Evolutionary conservation across 129 eudicot species (phyloP).

Genomic region (Saposhnikovia divaricata): DNA sequence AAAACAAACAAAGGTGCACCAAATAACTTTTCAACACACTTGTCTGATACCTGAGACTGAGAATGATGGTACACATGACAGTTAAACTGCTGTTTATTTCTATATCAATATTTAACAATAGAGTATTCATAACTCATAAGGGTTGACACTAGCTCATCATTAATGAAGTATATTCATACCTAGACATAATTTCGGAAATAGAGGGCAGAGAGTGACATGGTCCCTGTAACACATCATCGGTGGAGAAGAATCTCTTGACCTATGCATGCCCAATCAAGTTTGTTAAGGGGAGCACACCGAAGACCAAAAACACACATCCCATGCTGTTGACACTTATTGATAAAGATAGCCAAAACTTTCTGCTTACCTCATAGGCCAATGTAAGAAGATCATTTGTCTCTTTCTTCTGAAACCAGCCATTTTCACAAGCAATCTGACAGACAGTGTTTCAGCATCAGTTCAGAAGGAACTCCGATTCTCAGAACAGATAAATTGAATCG

Average conservation of each 20-base stretch:
- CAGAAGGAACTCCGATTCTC: background rate
- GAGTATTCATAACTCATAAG: background rate
- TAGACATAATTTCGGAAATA: slow-evolving; percentile 2
- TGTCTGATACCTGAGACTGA: background rate
- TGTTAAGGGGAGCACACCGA: background rate
- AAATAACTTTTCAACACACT: background rate
- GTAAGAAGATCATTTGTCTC: slow-evolving; percentile 11
- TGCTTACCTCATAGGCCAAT: slow-evolving; percentile 12
- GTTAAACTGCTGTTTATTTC: background rate
- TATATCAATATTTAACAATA: background rate
- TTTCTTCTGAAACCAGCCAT: slow-evolving; percentile 14
- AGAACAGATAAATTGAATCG: background rate
- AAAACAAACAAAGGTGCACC: background rate
- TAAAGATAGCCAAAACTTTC: background rate
- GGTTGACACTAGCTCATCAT: background rate
- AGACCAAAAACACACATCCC: background rate
- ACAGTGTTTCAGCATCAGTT: background rate
- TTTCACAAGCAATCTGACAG: slow-evolving; percentile 17
- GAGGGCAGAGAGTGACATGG: background rate
- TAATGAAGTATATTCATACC: background rate
- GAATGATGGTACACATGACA: background rate
- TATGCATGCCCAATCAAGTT: background rate
- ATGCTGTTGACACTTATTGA: background rate
- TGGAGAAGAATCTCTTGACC: slow-evolving; percentile 4
- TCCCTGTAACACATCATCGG: background rate